Percentiles rank a stretch among this genome's conserved stretches.
phyloP scores from a whole-genome alignment of 2,329 filamentous ascomycete species.

The Colletotrichum sp. region DNA sequence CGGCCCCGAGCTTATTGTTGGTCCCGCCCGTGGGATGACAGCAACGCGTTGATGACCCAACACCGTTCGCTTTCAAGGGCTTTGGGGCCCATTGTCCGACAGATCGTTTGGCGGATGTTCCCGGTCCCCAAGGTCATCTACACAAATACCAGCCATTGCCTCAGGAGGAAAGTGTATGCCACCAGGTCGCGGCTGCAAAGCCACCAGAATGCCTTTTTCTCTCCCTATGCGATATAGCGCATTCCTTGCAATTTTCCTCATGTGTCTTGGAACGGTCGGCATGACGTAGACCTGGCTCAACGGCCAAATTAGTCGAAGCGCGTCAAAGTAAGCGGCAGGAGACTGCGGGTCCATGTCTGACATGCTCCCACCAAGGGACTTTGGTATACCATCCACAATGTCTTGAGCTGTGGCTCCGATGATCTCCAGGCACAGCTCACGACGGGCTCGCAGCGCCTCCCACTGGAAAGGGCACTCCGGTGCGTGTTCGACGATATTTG shows the following conservation, averaged over 20 bases:
- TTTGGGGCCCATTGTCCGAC: neutral
- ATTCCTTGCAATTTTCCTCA: slow-evolving; percentile 29
- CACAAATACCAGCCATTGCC: neutral
- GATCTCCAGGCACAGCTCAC: slow-evolving; percentile 28
- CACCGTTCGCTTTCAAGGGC: neutral
- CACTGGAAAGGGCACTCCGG: slow-evolving; percentile 25
- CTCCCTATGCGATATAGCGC: slow-evolving; percentile 36
- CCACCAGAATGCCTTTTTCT: slow-evolving; percentile 41
- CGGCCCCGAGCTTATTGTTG: neutral
- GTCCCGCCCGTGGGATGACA: neutral
- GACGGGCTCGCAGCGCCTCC: slow-evolving; percentile 30
- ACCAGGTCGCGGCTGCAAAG: slow-evolving; percentile 24
- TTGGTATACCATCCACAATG: slow-evolving; percentile 31
- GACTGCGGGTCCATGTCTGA: slow-evolving; percentile 27
- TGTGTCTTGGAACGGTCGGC: slow-evolving; percentile 29
- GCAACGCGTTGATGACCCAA: neutral
- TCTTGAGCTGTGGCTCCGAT: slow-evolving; percentile 30
- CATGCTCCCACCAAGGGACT: slow-evolving; percentile 27
- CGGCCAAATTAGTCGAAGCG: slow-evolving; percentile 42
- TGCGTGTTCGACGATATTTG: slow-evolving; percentile 40
- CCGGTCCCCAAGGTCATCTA: neutral
- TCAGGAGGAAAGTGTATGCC: neutral
- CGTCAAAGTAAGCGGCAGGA: slow-evolving; percentile 39
- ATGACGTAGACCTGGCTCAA: slow-evolving; percentile 35
- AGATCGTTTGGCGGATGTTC: neutral